Percentiles rank a stretch among this genome's conserved stretches.
phyloP scores from a whole-genome alignment of 768 basidiomycete genomes.

The Phanerodontia chrysosporium region DNA sequence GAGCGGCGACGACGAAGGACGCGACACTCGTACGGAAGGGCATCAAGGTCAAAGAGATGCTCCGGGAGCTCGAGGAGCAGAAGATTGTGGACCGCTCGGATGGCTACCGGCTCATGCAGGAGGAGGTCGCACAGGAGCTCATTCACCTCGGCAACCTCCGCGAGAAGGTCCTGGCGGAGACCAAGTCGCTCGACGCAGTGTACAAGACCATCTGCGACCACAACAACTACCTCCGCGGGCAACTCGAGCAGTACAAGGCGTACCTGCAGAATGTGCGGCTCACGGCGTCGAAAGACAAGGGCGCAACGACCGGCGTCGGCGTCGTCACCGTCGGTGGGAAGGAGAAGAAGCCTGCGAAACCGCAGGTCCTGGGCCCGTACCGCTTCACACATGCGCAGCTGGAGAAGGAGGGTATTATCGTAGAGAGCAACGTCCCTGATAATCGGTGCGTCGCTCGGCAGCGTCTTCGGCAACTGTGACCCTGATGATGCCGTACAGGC shows the following conservation, averaged over 20 bases:
- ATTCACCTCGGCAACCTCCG: constrained; percentile 93
- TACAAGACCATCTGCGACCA: constrained; percentile 99
- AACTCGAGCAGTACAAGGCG: constrained; percentile 99
- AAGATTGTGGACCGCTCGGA: constrained; percentile 81
- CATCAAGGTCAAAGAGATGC: constrained; percentile 99
- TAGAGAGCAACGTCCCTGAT: constrained; percentile 98
- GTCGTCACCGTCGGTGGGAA: constrained; percentile 96
- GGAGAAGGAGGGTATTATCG: constrained; percentile 98
- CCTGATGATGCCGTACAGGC: constrained; percentile 41
- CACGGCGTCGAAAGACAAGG: constrained; percentile 85
- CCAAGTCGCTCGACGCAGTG: constrained; percentile 88
- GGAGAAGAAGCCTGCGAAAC: constrained; percentile 89
- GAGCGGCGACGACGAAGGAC: constrained; percentile 96
- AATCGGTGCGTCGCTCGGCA: constrained; percentile 62
- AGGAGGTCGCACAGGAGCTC: constrained; percentile 93
- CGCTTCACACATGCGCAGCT: constrained; percentile 97
- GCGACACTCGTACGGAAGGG: constrained; percentile 92
- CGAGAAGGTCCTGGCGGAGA: constrained; percentile 93
- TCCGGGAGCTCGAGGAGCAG: constrained; percentile 89
- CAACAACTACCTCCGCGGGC: constrained; percentile 93
- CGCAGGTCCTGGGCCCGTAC: constrained; percentile 88
- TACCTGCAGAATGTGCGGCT: constrained; percentile 97
- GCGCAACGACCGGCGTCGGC: constrained; percentile 82
- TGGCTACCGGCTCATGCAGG: constrained; percentile 92
- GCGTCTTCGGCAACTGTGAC: constrained; percentile 7